Evolutionary conservation across 176 grass and related monocot species (phyloP), one percentile per base, ranked within the genome.

Genomic region (Lolium perenne): DNA sequence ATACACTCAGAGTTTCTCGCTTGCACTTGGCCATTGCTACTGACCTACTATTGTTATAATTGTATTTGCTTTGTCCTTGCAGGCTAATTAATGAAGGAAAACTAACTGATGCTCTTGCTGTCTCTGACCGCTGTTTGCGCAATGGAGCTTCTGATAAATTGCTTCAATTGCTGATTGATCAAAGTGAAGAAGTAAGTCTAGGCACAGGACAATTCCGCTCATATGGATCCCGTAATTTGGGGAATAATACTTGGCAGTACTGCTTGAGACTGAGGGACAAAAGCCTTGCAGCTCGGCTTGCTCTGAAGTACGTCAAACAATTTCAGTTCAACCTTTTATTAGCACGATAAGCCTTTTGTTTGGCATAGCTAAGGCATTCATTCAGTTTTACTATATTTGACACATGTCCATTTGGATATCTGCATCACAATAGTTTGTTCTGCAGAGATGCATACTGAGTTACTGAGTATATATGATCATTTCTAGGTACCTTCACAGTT

Each of bases 41-140:
- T 88, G 61, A 35, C 32, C 32, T 35, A 35, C 32, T 35, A 35
- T 25, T 74, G 43, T 71, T 58, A 55, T 83, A 79, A 72, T 83
- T 83, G 41, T 55, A 79, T 76, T 76, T 80, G 78, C 64, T 85
- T 51, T 88, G 41, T 93, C 43, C 85, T n/a, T 87, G 85, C 65
- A 98, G 95, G 87, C 78, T 98, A 91, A 94, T 98, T 83, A 83
- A 85, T 94, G 96, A 98, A 91, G 92, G 93, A 66, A 98, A 98
- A 91, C 79, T 98, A 84, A 89, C 88, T 86, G 93, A 98, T 89
- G 96, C 96, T 87, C 92, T 98, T 90, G 96, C 93, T 69, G 77
- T 98, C 74, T 98, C 93, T 32, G 96, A 95, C 81, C 93, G 92
- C 29, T 98, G 93, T 90, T 92, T 98, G 66, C 91, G 91, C 77